Conservation (phyloP, 306 rosid genomes). For the Citrullus amarus region DNA sequence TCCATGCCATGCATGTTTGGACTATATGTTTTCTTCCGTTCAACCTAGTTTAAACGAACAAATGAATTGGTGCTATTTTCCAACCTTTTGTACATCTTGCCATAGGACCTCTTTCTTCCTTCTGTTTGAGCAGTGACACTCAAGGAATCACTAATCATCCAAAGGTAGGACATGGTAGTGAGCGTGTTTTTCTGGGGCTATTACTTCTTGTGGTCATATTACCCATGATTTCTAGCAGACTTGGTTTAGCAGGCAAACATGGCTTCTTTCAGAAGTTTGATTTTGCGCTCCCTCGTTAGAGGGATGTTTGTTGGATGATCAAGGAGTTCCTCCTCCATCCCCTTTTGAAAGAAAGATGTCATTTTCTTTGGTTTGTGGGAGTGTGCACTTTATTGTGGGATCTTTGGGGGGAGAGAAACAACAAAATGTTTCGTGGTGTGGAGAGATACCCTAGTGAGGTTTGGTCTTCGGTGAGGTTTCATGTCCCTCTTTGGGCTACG, state of each 20-base stretch:
- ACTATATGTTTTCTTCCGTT: neutral
- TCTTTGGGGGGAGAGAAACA: too few species aligned
- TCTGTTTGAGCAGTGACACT: neutral
- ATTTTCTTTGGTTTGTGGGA: too few species aligned
- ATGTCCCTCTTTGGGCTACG: too few species aligned
- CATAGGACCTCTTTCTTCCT: neutral
- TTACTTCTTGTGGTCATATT: neutral
- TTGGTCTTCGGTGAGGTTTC: too few species aligned
- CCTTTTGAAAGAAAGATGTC: too few species aligned
- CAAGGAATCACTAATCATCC: neutral
- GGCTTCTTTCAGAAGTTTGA: neutral
- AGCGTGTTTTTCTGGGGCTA: neutral
- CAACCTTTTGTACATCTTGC: neutral
- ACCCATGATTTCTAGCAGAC: neutral
- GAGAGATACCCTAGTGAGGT: too few species aligned
- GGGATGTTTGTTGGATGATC: too few species aligned
- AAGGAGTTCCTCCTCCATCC: too few species aligned
- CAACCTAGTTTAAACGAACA: neutral
- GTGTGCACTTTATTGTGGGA: too few species aligned
- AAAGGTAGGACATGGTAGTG: neutral
- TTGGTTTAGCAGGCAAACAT: neutral
- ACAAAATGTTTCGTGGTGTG: too few species aligned
- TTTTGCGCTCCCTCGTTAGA: too few species aligned
- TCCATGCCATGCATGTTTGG: neutral
- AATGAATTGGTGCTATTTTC: neutral